These are phyloP conservation scores for Clarireedia monteithiana DNA, from an alignment of 2,329 filamentous ascomycete genomes.

Conservation along the genomic window DNA sequence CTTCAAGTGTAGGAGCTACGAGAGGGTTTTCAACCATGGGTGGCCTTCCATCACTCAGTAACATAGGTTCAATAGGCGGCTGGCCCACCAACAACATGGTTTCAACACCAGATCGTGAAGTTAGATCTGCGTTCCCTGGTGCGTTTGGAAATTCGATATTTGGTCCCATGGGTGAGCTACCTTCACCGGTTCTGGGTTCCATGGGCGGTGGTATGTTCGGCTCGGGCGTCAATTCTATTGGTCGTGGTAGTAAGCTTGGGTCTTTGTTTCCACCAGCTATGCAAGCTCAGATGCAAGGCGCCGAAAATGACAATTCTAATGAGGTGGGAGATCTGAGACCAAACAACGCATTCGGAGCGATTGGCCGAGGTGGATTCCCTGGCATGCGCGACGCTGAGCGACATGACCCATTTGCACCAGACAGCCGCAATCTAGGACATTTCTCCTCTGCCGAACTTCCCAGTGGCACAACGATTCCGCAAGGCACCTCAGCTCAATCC, in stretches of 20 bases:
- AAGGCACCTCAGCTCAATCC: constrained; percentile 21
- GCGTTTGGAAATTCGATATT: constrained; percentile 77
- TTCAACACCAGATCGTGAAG: constrained; percentile 59
- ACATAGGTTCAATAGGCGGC: constrained; percentile 37
- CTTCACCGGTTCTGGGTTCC: constrained; percentile 55
- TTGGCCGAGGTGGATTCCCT: constrained; percentile 53
- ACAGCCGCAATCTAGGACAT: constrained; percentile 18
- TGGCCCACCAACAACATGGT: constrained; percentile 49
- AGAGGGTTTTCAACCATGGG: constrained; percentile 62
- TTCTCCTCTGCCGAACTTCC: constrained; percentile 23
- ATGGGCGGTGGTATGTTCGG: constrained; percentile 65
- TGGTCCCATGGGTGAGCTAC: constrained; percentile 67
- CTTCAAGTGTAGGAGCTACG: constrained; percentile 70
- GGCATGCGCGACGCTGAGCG: constrained; percentile 27
- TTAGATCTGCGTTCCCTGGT: constrained; percentile 42
- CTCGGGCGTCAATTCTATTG: constrained; percentile 51
- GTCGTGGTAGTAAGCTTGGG: constrained; percentile 73
- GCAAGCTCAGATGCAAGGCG: constrained; percentile 81
- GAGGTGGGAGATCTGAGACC: constrained; percentile 55
- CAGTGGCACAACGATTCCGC: constrained; percentile 21
- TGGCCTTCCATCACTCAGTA: constrained; percentile 48
- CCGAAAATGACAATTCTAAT: constrained; percentile 54
- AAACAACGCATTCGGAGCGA: constrained; percentile 55
- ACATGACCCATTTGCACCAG: constrained; percentile 32
- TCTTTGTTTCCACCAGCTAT: constrained; percentile 82